A percentile compares a stretch with the other conserved stretches of the same genome.
These are phyloP conservation scores for Eruca vesicaria DNA, from an alignment of 441 rosid species.

Conservation along the genomic window DNA sequence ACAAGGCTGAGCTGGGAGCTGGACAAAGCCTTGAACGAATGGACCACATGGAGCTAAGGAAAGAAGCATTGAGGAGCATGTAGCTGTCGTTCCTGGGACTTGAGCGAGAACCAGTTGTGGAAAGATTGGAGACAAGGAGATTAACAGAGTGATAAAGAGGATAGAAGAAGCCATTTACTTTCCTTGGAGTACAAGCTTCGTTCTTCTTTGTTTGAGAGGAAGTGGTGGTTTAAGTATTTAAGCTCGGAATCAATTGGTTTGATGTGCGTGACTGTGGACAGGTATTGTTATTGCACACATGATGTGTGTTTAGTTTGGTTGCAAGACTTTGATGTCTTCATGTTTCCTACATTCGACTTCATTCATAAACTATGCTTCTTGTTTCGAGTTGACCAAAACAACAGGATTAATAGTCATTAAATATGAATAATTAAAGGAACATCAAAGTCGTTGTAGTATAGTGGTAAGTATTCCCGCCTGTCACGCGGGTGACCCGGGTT, in stretches of 20 bases:
- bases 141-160: constrained; percentile 32
- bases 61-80: constrained; percentile 60
- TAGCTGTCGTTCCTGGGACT: constrained; percentile 35
- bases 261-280: constrained; percentile 26
- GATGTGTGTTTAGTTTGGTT: constrained; percentile 41
- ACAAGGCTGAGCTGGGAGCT: constrained; percentile 55
- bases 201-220: constrained; percentile 18
- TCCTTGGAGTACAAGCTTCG: neutral
- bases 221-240: constrained; percentile 29
- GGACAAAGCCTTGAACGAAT: constrained; percentile 63
- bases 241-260: constrained; percentile 37
- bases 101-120: constrained; percentile 36
- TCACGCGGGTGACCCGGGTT: constrained; percentile 97
- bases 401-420: neutral
- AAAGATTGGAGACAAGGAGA: constrained; percentile 25
- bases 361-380: constrained; percentile 17
- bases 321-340: constrained; percentile 30
- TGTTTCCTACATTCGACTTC: constrained; percentile 12
- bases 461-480: constrained; percentile 92
- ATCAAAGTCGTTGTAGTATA: constrained; percentile 77
- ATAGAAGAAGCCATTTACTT: constrained; percentile 26
- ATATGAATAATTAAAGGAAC: neutral
- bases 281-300: constrained; percentile 40
- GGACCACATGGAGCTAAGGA: constrained; percentile 74
- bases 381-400: neutral